Percentiles rank a stretch among this genome's conserved stretches.
These are phyloP conservation scores for Aspergillus sergii DNA, from an alignment of 2,329 filamentous ascomycete species.

Conservation along the genomic window DNA sequence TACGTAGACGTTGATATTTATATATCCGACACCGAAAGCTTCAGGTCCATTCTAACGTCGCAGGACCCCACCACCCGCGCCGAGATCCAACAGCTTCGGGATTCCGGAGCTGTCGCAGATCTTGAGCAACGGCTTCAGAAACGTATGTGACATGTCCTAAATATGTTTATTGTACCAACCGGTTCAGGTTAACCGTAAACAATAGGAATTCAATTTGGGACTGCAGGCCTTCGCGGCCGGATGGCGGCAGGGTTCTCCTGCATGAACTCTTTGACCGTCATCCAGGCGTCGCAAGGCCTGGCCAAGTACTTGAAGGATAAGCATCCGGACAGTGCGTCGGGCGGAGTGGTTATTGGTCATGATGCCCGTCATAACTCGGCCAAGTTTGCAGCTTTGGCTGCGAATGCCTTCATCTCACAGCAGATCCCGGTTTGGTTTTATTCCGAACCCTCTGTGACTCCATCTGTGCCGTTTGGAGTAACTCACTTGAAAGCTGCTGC, in stretches of 20 bases:
- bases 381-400: constrained; percentile 62
- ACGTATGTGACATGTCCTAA: constrained; percentile 37
- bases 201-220: constrained; percentile 61
- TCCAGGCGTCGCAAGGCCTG: constrained; percentile 67
- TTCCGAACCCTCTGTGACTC: constrained; percentile 59
- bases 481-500: constrained; percentile 56
- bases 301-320: constrained; percentile 60
- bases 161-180: constrained; percentile 12
- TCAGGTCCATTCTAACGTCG: constrained; percentile 8
- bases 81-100: constrained; percentile 57
- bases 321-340: constrained; percentile 43
- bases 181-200: constrained; percentile 9
- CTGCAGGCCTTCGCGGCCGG: constrained; percentile 62
- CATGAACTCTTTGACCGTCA: constrained; percentile 62
- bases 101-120: constrained; percentile 48
- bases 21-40: background rate
- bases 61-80: constrained; percentile 55
- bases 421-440: constrained; percentile 64
- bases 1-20: constrained; percentile 22
- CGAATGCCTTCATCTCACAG: constrained; percentile 61
- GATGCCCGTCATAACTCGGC: constrained; percentile 66
- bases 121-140: constrained; percentile 56
- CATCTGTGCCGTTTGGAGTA: constrained; percentile 64
- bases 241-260: constrained; percentile 68
- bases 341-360: constrained; percentile 62